Evolutionary conservation across 2,329 filamentous ascomycete genomes (phyloP).

Genomic region (Cytospora chrysosperma): DNA sequence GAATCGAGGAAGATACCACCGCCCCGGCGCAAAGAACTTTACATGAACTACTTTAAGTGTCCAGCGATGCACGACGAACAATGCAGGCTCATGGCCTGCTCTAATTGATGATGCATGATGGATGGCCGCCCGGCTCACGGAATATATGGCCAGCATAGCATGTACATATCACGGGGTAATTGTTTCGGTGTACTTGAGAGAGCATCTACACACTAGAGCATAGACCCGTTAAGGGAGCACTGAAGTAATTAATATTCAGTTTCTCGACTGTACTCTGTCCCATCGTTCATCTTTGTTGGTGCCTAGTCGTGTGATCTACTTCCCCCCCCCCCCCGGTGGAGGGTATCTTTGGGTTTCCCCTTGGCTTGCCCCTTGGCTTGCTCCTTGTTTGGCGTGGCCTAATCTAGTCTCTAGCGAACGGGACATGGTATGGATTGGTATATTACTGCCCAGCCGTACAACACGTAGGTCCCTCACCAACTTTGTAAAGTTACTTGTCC

Average conservation of each 20-base stretch:
- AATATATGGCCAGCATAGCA: conserved; percentile 21
- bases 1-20: conserved; percentile 34
- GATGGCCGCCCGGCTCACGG: conserved; percentile 13
- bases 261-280: neutral
- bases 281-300: neutral
- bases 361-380: neutral
- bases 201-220: conserved; percentile 20
- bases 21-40: conserved; percentile 14
- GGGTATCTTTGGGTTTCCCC: no score
- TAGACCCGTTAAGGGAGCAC: conserved; percentile 20
- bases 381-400: neutral
- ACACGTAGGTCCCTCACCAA: neutral
- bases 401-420: neutral
- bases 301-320: neutral
- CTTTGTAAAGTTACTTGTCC: no score
- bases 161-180: conserved; percentile 23
- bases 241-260: conserved; percentile 12
- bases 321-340: no score
- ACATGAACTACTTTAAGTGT: conserved; percentile 3
- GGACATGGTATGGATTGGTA: neutral
- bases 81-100: conserved; percentile 10
- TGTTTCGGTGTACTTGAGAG: conserved; percentile 39
- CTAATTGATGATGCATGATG: conserved; percentile 29
- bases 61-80: conserved; percentile 17
- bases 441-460: neutral